phyloP scores from a whole-genome alignment of 1,284 basidiomycete species.

The Ceratobasidium sp. region DNA sequence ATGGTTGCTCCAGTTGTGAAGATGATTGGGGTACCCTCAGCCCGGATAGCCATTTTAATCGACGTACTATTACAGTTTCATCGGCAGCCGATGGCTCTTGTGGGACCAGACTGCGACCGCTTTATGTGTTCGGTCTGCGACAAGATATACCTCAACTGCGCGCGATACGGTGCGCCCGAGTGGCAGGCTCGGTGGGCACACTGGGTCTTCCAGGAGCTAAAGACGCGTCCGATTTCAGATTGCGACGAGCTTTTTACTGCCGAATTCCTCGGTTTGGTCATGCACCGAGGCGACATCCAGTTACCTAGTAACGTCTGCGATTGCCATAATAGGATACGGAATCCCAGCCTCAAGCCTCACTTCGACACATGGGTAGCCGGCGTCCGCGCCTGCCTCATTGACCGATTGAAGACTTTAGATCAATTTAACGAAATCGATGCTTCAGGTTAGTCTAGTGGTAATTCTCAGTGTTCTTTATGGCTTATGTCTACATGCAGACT shows the following conservation, averaged over 20 bases:
- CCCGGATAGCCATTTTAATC: neutral
- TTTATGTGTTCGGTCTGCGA: neutral
- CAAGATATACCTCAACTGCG: too few relatives aligned
- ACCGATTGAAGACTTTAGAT: neutral
- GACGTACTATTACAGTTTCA: constrained; percentile 12
- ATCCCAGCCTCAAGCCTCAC: neutral
- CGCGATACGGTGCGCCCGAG: constrained; percentile 3
- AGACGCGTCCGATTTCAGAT: neutral
- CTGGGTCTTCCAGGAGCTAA: constrained; percentile 10
- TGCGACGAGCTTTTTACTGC: neutral
- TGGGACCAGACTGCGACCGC: neutral
- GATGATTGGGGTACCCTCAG: neutral
- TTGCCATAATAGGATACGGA: neutral
- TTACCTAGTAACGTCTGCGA: neutral
- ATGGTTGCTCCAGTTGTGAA: neutral
- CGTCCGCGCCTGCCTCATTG: neutral
- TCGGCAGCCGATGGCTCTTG: neutral
- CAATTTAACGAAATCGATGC: too few relatives aligned
- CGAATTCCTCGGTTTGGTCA: neutral
- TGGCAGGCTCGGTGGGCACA: constrained; percentile 26
- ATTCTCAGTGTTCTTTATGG: too few relatives aligned
- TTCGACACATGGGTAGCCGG: constrained; percentile 4
- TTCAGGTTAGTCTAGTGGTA: too few relatives aligned
- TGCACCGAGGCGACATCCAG: neutral
- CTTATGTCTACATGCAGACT: too few relatives aligned